Conservation (phyloP, 2,329 filamentous ascomycete species). For the Beauveria sp. region DNA sequence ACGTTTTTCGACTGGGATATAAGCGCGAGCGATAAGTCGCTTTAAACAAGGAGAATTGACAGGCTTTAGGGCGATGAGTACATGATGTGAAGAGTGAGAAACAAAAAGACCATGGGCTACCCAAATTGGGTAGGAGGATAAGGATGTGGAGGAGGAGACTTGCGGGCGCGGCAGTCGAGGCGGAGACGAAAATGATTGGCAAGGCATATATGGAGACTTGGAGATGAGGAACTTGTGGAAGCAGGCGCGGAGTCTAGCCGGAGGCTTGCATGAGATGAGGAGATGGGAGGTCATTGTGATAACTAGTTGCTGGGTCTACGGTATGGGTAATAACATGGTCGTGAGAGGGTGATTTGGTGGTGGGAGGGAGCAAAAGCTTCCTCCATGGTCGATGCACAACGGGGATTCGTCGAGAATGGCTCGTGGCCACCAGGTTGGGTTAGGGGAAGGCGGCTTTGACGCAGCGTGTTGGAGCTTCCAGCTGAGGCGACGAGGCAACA, state of each 20-base stretch:
- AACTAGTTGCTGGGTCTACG: too few relatives aligned
- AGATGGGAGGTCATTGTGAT: too few relatives aligned
- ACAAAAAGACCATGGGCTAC: not conserved
- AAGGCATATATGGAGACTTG: not conserved
- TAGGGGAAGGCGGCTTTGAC: not conserved
- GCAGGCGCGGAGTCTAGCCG: not conserved
- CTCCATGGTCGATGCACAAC: too few relatives aligned
- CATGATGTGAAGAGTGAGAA: too few relatives aligned
- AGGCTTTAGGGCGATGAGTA: too few relatives aligned
- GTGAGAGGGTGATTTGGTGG: too few relatives aligned
- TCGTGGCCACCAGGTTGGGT: too few relatives aligned
- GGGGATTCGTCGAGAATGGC: too few relatives aligned
- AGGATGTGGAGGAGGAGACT: slow-evolving; percentile 3
- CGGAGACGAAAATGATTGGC: not conserved
- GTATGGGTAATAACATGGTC: not conserved
- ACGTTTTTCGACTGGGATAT: not conserved
- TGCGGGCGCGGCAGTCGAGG: not conserved
- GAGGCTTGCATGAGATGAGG: not conserved
- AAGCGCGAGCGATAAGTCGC: not conserved
- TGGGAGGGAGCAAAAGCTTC: too few relatives aligned
- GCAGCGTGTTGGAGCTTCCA: not conserved
- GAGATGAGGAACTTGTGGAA: not conserved
- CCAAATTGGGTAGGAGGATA: slow-evolving; percentile 9
- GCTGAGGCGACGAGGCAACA: slow-evolving; percentile 8
- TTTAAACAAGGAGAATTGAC: not conserved